These are phyloP conservation scores for Cronartium quercuum DNA, from an alignment of 1,284 basidiomycete genomes.

Conservation along the genomic window DNA sequence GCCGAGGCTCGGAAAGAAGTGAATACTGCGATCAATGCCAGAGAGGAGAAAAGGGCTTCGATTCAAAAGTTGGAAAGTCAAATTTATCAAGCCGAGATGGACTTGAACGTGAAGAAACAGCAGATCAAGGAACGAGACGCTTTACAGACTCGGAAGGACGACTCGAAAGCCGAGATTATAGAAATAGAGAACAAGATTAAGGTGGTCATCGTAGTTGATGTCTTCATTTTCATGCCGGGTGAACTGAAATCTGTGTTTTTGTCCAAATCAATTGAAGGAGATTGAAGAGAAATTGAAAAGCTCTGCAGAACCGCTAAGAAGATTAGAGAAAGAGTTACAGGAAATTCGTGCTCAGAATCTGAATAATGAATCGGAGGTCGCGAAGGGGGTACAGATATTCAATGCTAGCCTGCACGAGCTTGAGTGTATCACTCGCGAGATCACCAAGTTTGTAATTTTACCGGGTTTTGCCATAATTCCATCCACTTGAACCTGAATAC, in stretches of 20 bases:
- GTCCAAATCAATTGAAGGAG: slow-evolving; percentile 54
- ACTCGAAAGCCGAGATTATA: slow-evolving; percentile 8
- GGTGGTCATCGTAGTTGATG: slow-evolving; percentile 2
- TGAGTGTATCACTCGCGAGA: slow-evolving; percentile 57
- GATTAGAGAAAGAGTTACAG: slow-evolving; percentile 60
- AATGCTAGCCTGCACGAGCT: slow-evolving; percentile 63
- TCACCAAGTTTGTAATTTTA: slow-evolving; percentile 57
- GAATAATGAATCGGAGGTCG: slow-evolving; percentile 56
- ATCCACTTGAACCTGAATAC: not conserved
- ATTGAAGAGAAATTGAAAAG: slow-evolving; percentile 61
- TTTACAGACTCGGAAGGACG: slow-evolving; percentile 23
- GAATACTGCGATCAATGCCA: slow-evolving; percentile 2
- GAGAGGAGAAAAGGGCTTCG: slow-evolving; percentile 12
- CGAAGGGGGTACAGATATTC: slow-evolving; percentile 59
- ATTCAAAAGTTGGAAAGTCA: slow-evolving; percentile 18
- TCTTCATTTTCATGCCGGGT: slow-evolving; percentile 44
- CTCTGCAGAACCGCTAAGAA: slow-evolving; percentile 63
- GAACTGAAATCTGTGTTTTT: slow-evolving; percentile 54
- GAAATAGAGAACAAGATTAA: slow-evolving; percentile 19
- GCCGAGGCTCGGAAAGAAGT: slow-evolving; percentile 12
- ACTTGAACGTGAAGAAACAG: slow-evolving; percentile 19
- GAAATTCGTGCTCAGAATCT: slow-evolving; percentile 57
- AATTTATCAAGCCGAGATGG: slow-evolving; percentile 32
- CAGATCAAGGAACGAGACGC: slow-evolving; percentile 24
- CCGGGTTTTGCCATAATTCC: not conserved